These are phyloP conservation scores for Termitomyces sp. DNA, from an alignment of 768 basidiomycete genomes.

Conservation along the genomic window DNA sequence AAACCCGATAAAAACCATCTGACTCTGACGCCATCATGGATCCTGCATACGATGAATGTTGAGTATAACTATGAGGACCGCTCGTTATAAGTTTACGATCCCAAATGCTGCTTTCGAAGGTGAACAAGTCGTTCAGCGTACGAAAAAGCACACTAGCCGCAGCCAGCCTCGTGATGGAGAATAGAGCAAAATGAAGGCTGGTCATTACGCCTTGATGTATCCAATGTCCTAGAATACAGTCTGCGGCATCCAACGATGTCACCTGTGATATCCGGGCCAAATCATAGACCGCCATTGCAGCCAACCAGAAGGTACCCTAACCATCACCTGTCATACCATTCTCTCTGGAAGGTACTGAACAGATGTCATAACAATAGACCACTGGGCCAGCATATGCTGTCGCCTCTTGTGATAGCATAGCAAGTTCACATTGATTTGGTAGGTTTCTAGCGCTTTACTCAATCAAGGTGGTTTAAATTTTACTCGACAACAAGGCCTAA, in stretches of 20 bases:
- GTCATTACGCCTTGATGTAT: not conserved
- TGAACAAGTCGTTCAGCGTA: constrained; percentile 34
- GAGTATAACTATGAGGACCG: constrained; percentile 30
- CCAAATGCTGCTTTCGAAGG: constrained; percentile 33
- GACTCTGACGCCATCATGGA: constrained; percentile 1
- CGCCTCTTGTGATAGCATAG: too few species aligned
- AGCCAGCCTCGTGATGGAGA: not conserved
- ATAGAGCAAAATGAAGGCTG: not conserved
- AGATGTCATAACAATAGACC: too few species aligned
- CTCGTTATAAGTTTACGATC: constrained; percentile 26
- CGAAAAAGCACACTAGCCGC: constrained; percentile 31
- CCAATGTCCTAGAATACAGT: not conserved
- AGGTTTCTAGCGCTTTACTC: too few species aligned
- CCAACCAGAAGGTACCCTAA: not conserved
- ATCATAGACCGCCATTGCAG: not conserved
- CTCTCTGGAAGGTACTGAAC: too few species aligned
- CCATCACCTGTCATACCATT: too few species aligned
- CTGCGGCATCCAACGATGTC: not conserved
- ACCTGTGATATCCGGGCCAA: not conserved
- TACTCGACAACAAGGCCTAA: too few species aligned
- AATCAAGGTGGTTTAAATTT: too few species aligned
- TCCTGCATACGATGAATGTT: constrained; percentile 32
- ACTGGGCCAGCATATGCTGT: too few species aligned
- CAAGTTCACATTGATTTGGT: too few species aligned
- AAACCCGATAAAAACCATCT: constrained; percentile 22